Percentiles rank a stretch among this genome's conserved stretches.
Evolutionary conservation across 495 filamentous ascomycete genomes (phyloP).

Genomic region (Hypomontagnella submonticulosa): DNA sequence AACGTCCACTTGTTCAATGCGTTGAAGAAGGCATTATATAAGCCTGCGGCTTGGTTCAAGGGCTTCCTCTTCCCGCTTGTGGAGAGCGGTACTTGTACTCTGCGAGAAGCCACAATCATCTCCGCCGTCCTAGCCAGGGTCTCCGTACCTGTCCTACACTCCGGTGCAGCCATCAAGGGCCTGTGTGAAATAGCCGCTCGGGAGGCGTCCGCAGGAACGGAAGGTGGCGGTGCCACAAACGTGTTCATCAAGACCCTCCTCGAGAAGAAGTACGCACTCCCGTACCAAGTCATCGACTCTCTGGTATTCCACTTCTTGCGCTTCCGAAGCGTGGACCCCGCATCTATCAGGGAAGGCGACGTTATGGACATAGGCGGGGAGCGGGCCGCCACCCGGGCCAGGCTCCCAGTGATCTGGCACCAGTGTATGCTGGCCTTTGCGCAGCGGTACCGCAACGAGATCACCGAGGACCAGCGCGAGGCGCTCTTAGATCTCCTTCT

Average conservation of each 20-base stretch:
- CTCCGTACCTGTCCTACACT: slow-evolving; percentile 77
- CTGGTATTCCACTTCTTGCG: slow-evolving; percentile 96
- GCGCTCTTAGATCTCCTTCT: slow-evolving; percentile 89
- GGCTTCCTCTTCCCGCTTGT: slow-evolving; percentile 93
- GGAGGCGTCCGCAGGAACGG: slow-evolving; percentile 74
- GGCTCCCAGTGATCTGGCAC: slow-evolving; percentile 89
- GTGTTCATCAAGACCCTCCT: slow-evolving; percentile 91
- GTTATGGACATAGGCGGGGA: slow-evolving; percentile 60
- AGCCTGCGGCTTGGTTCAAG: slow-evolving; percentile 96
- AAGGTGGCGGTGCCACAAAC: slow-evolving; percentile 85
- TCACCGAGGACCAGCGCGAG: slow-evolving; percentile 80
- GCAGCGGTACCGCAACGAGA: slow-evolving; percentile 85
- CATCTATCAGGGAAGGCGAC: slow-evolving; percentile 52
- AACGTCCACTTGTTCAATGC: slow-evolving; percentile 95
- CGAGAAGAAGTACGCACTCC: slow-evolving; percentile 96
- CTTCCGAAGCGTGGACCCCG: slow-evolving; percentile 71
- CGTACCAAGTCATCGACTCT: slow-evolving; percentile 87
- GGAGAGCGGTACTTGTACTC: slow-evolving; percentile 67
- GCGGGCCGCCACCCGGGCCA: slow-evolving; percentile 62
- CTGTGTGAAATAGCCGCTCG: slow-evolving; percentile 94
- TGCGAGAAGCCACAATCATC: slow-evolving; percentile 92
- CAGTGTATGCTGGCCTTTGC: slow-evolving; percentile 86
- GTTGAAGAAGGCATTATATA: slow-evolving; percentile 92
- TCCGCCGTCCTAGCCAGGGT: slow-evolving; percentile 83
- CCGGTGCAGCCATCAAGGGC: slow-evolving; percentile 87